These are phyloP conservation scores for Psidium friedrichsthalianum DNA, from an alignment of 345 rosid genomes.

Conservation along the genomic window DNA sequence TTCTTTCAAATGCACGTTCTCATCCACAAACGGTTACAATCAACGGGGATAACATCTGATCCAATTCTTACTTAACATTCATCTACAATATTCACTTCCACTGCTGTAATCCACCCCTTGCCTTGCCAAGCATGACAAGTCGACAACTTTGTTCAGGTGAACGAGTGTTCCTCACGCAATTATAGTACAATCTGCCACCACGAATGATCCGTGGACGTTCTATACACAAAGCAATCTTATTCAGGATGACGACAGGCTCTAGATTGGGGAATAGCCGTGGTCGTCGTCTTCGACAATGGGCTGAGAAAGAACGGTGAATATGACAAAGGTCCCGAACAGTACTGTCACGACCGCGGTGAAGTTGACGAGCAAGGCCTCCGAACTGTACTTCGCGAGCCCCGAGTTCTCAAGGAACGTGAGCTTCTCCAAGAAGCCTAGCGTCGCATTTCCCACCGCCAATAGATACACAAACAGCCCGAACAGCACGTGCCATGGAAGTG, in stretches of 20 bases:
- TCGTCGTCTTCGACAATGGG: conserved; percentile 22
- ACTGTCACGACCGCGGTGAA: conserved; percentile 72
- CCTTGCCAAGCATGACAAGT: not conserved
- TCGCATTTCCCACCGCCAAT: conserved; percentile 56
- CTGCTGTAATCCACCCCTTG: too few relatives aligned
- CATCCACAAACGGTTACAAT: too few relatives aligned
- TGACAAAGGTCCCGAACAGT: conserved; percentile 57
- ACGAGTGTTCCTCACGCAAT: not conserved
- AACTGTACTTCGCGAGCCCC: conserved; percentile 59
- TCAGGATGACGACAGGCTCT: not conserved
- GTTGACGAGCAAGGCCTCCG: conserved; percentile 83
- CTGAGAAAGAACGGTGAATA: conserved; percentile 40
- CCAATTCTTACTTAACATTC: too few relatives aligned
- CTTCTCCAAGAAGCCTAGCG: conserved; percentile 77
- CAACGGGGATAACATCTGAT: too few relatives aligned
- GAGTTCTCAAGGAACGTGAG: conserved; percentile 76
- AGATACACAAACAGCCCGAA: conserved; percentile 48
- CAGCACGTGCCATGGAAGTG: conserved; percentile 67
- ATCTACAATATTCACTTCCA: too few relatives aligned
- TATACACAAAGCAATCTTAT: not conserved
- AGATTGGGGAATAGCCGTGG: conserved; percentile 40
- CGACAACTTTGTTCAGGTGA: not conserved
- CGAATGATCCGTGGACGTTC: not conserved
- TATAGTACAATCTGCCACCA: not conserved
- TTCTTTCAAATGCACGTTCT: too few relatives aligned